phyloP scores from a whole-genome alignment of 371 early-diverging fungal genomes.

The Circinella minor region DNA sequence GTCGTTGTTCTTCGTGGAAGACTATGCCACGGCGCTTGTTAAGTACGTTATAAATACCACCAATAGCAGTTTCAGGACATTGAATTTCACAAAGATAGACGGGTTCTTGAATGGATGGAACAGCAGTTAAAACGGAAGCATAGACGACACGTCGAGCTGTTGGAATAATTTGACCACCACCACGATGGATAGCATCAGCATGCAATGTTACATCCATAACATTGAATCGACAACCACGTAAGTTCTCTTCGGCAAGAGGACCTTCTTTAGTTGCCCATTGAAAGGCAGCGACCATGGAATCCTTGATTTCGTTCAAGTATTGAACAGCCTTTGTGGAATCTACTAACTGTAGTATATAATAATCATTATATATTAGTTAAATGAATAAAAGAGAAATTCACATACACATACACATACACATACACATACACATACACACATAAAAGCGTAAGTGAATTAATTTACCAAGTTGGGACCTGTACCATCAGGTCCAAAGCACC shows the following conservation, averaged over 20 bases:
- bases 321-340: conserved; percentile 98
- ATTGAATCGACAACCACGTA: conserved; percentile 99
- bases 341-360: conserved; percentile 46
- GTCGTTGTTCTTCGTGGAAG: conserved; percentile 87
- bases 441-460: not conserved
- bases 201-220: conserved; percentile 97
- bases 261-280: conserved; percentile 97
- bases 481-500: conserved; percentile 99
- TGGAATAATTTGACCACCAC: conserved; percentile 97
- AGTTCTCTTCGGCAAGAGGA: conserved; percentile 91
- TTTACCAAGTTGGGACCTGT: conserved; percentile 87
- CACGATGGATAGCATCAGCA: conserved; percentile 99
- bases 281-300: conserved; percentile 95
- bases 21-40: conserved; percentile 96
- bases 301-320: conserved; percentile 99
- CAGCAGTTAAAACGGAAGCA: conserved; percentile 90
- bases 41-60: conserved; percentile 95
- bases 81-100: conserved; percentile 98
- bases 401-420: not conserved
- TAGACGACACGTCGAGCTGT: conserved; percentile 94
- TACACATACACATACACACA: not conserved
- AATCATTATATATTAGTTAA: not conserved
- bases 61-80: conserved; percentile 93
- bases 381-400: no score
- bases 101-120: conserved; percentile 98